Percentiles rank a stretch among this genome's conserved stretches.
phyloP scores from a whole-genome alignment of 768 basidiomycete species.

The Leccinum barrowsii region DNA sequence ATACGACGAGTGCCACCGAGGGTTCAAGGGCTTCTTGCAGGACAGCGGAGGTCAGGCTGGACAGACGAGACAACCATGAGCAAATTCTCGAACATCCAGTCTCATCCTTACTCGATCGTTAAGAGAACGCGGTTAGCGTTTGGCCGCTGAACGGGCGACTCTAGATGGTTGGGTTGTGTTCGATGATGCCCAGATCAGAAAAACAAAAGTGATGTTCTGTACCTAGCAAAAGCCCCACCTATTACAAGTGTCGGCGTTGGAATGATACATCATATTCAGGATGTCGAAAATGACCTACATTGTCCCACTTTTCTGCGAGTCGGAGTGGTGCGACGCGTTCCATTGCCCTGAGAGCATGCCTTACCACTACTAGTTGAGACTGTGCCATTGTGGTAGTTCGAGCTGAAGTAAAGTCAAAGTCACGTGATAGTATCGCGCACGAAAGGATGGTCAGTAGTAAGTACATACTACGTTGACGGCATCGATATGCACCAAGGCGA shows the following conservation, averaged over 20 bases:
- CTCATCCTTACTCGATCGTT: slow-evolving; percentile 61
- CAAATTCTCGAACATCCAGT: slow-evolving; percentile 3
- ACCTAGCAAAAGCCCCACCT: slow-evolving; percentile 80
- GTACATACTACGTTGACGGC: too few species aligned
- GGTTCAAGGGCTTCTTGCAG: slow-evolving; percentile 61
- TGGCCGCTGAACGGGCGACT: slow-evolving; percentile 50
- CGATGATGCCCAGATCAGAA: slow-evolving; percentile 1
- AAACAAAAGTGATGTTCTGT: slow-evolving; percentile 14
- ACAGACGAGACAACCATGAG: slow-evolving; percentile 21
- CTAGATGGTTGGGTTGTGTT: slow-evolving; percentile 27
- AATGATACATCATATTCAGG: slow-evolving; percentile 1
- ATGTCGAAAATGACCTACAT: slow-evolving; percentile 51
- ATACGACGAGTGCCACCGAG: slow-evolving; percentile 63
- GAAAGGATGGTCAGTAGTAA: too few species aligned
- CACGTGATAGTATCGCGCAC: too few species aligned
- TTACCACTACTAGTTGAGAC: slow-evolving; percentile 24
- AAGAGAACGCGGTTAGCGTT: slow-evolving; percentile 51
- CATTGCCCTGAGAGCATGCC: slow-evolving; percentile 63
- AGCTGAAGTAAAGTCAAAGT: neutral
- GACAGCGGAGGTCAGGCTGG: slow-evolving; percentile 71
- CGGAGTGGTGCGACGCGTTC: slow-evolving; percentile 82
- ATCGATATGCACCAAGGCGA: too few species aligned
- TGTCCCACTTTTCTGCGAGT: slow-evolving; percentile 91
- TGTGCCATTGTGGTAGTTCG: slow-evolving; percentile 5
- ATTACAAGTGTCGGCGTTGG: slow-evolving; percentile 4